Percentiles rank a stretch among this genome's conserved stretches.
These are phyloP conservation scores for Crithidia acanthocephali DNA, from an alignment of 208 protist genomes.

Conservation along the genomic window DNA sequence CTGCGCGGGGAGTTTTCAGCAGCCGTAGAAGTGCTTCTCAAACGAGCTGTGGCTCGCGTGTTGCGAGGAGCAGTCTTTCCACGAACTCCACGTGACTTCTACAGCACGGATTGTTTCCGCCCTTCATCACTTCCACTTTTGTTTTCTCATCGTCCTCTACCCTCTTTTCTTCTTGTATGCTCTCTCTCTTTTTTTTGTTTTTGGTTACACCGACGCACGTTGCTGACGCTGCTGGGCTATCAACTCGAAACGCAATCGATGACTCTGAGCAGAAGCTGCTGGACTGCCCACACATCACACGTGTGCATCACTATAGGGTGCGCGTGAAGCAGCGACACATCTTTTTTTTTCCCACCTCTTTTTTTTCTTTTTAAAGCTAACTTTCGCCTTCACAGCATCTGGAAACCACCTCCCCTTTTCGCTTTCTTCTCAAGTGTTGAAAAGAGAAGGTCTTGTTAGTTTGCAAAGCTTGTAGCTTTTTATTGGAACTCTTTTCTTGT, in stretches of 20 bases:
- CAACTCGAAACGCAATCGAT: too few species aligned
- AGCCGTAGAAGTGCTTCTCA: too few species aligned
- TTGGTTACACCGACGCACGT: neutral
- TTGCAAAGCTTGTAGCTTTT: too few species aligned
- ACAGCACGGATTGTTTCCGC: neutral
- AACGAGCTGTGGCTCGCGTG: too few species aligned
- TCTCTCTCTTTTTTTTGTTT: neutral
- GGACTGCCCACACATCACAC: neutral
- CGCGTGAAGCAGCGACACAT: neutral
- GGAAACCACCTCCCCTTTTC: too few species aligned
- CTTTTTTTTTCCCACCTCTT: neutral
- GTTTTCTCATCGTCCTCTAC: neutral
- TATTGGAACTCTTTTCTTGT: too few species aligned
- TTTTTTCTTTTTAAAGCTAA: neutral
- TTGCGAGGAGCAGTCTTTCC: too few species aligned
- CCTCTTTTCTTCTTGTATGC: slow-evolving; percentile 1
- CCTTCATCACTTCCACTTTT: neutral
- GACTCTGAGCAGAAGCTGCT: neutral
- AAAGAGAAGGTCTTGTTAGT: too few species aligned
- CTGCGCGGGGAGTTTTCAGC: too few species aligned
- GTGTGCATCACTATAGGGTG: neutral
- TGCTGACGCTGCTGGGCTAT: too few species aligned
- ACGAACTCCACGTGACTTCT: too few species aligned
- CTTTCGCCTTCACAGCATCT: neutral
- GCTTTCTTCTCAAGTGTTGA: too few species aligned